These are phyloP conservation scores for Eucalyptus lansdowneana DNA, from an alignment of 345 rosid genomes.

Conservation along the genomic window DNA sequence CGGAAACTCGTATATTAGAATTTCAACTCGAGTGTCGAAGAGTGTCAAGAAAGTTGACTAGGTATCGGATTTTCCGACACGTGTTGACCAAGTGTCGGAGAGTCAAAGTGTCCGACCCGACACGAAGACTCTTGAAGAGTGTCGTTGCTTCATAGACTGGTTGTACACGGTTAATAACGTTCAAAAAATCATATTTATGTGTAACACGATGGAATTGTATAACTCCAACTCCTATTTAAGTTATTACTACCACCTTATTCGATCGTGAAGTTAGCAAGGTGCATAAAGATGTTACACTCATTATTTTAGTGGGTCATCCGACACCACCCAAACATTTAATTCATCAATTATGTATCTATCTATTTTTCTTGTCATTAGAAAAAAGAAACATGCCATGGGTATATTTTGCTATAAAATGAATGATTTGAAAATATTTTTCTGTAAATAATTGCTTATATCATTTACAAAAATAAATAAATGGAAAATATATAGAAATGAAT, in stretches of 20 bases:
- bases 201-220: background rate
- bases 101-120: too few species aligned
- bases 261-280: background rate
- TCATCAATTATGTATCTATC: background rate
- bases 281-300: background rate
- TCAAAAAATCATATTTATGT: background rate
- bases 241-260: background rate
- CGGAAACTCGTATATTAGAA: too few species aligned
- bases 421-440: too few species aligned
- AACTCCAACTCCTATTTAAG: background rate
- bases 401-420: too few species aligned
- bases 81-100: fast-evolving
- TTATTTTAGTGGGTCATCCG: background rate
- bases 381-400: background rate
- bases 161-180: background rate
- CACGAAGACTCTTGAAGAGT: fast-evolving
- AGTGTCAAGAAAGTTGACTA: too few species aligned
- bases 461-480: too few species aligned
- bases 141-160: too few species aligned
- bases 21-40: too few species aligned
- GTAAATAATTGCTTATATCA: too few species aligned
- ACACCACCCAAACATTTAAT: background rate
- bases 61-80: fast-evolving
- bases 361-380: background rate
- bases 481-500: too few species aligned